phyloP scores from a whole-genome alignment of 2,329 filamentous ascomycete genomes.

The Celoporthe dispersa region DNA sequence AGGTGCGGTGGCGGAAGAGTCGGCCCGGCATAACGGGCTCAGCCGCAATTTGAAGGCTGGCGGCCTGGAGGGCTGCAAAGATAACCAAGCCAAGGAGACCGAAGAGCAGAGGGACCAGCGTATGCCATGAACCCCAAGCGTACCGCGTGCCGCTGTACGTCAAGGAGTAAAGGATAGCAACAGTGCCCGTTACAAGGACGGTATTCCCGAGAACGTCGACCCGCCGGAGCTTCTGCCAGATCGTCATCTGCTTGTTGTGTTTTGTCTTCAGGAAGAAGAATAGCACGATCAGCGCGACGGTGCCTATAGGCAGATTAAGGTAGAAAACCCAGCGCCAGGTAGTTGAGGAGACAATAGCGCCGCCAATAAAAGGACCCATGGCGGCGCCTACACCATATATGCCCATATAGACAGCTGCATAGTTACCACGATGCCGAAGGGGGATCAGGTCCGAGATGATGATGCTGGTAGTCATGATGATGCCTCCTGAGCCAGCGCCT shows the following conservation, averaged over 20 bases:
- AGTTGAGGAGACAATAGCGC: conserved; percentile 31
- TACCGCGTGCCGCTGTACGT: conserved; percentile 46
- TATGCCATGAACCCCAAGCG: conserved; percentile 44
- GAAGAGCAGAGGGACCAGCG: conserved; percentile 45
- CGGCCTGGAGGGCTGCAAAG: conserved; percentile 9
- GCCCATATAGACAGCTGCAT: conserved; percentile 28
- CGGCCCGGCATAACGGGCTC: not conserved
- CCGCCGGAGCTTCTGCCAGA: conserved; percentile 33
- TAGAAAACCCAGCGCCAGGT: too few species aligned
- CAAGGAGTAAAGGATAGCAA: conserved; percentile 45
- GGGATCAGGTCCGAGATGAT: conserved; percentile 33
- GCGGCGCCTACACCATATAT: conserved; percentile 27
- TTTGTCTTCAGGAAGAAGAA: conserved; percentile 43
- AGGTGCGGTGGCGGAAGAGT: conserved; percentile 30
- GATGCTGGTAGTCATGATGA: conserved; percentile 34
- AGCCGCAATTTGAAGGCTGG: too few species aligned
- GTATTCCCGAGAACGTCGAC: conserved; percentile 41
- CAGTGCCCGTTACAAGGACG: conserved; percentile 37
- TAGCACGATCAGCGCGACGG: conserved; percentile 35
- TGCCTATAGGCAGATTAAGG: conserved; percentile 44
- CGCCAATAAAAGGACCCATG: conserved; percentile 26
- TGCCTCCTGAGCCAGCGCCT: conserved; percentile 44
- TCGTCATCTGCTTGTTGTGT: conserved; percentile 33
- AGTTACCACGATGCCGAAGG: conserved; percentile 21
- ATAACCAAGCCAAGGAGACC: conserved; percentile 34